phyloP scores from a whole-genome alignment of 2,329 filamentous ascomycete genomes.

The Amphichorda felina region DNA sequence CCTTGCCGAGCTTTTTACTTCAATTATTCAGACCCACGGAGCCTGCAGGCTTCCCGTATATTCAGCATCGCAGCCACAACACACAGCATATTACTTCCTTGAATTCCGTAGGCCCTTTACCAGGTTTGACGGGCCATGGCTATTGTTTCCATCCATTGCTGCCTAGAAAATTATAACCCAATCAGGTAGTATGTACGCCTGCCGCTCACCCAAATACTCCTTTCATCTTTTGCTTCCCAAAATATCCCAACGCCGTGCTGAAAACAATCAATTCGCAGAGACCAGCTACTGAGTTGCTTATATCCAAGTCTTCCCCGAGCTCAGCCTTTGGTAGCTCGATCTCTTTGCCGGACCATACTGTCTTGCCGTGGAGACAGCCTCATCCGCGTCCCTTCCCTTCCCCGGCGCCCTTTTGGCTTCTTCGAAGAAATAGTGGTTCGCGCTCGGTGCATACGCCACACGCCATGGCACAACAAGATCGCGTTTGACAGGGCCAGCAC shows the following conservation, averaged over 20 bases:
- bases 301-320: constrained; percentile 13
- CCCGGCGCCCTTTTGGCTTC: constrained; percentile 17
- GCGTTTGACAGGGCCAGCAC: constrained; percentile 19
- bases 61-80: too few species aligned
- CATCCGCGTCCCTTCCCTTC: constrained; percentile 17
- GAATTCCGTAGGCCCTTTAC: too few species aligned
- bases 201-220: too few species aligned
- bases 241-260: not conserved
- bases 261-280: not conserved
- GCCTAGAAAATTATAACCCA: too few species aligned
- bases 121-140: too few species aligned
- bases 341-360: constrained; percentile 6
- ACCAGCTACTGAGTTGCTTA: constrained; percentile 3
- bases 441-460: constrained; percentile 21
- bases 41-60: too few species aligned
- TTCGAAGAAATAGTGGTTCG: constrained; percentile 31
- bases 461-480: constrained; percentile 29
- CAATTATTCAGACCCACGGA: too few species aligned
- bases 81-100: too few species aligned
- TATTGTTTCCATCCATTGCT: too few species aligned
- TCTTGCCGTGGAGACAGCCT: constrained; percentile 20
- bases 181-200: too few species aligned
- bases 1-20: too few species aligned
- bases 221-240: too few species aligned
- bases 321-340: constrained; percentile 16